Evolutionary conservation across 257 asterid genomes (phyloP).

Genomic region (Echites panduratus): DNA sequence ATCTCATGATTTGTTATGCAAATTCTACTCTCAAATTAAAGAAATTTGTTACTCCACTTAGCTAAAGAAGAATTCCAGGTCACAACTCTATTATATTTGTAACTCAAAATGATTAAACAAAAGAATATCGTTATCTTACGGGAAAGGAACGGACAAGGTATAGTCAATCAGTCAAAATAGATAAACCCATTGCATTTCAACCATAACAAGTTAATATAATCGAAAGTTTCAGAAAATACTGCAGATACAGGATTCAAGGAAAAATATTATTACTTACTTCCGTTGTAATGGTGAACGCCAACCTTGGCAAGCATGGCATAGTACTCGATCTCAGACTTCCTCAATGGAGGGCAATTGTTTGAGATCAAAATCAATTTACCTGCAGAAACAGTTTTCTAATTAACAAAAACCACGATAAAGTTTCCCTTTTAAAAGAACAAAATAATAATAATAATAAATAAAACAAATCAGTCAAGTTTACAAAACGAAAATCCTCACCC

Average conservation of each 20-base stretch:
- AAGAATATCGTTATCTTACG: not conserved
- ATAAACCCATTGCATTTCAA: not conserved
- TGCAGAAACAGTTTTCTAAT: conserved; percentile 13
- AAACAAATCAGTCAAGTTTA: not conserved
- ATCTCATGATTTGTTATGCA: not conserved
- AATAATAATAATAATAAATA: not conserved
- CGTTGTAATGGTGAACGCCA: conserved; percentile 76
- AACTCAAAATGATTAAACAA: not conserved
- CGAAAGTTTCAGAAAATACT: not conserved
- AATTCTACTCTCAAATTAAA: not conserved
- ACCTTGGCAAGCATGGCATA: conserved; percentile 85
- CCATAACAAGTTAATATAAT: not conserved
- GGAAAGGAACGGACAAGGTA: not conserved
- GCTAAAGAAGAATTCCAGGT: not conserved
- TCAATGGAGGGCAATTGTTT: conserved; percentile 75
- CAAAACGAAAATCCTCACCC: conserved; percentile 26
- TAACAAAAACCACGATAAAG: not conserved
- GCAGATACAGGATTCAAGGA: not conserved
- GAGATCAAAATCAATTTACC: conserved; percentile 78
- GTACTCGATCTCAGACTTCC: conserved; percentile 87
- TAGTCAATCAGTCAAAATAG: not conserved
- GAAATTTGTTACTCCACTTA: not conserved
- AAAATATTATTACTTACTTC: conserved; percentile 42
- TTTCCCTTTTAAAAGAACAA: not conserved
- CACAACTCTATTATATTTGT: not conserved